These are phyloP conservation scores for Madurella mycetomatis DNA, from an alignment of 2,329 filamentous ascomycete genomes.

Conservation along the genomic window DNA sequence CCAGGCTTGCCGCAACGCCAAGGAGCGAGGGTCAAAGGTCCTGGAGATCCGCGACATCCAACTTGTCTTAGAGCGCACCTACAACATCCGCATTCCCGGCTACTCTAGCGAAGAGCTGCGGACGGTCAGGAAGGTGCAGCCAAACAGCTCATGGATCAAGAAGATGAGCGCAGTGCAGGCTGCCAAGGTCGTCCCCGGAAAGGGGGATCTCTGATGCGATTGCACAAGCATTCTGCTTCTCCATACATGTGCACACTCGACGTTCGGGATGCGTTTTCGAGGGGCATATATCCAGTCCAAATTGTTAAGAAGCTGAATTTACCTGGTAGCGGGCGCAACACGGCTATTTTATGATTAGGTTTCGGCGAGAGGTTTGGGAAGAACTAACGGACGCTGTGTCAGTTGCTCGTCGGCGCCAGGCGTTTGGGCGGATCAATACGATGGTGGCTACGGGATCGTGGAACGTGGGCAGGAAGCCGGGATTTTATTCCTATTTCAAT, in stretches of 20 bases:
- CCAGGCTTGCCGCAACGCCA: constrained; percentile 83
- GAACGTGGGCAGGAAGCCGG: background rate
- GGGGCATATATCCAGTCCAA: background rate
- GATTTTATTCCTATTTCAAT: too few relatives aligned
- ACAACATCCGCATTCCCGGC: constrained; percentile 89
- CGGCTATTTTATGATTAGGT: background rate
- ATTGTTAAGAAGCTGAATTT: background rate
- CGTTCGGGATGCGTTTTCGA: too few relatives aligned
- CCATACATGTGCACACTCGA: background rate
- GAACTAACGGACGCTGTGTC: background rate
- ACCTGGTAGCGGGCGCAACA: background rate
- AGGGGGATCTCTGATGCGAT: constrained; percentile 44
- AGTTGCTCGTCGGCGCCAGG: background rate
- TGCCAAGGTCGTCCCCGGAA: constrained; percentile 72
- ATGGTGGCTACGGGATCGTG: background rate
- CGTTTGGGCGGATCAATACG: background rate
- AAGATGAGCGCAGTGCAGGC: constrained; percentile 98
- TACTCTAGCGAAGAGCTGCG: constrained; percentile 92
- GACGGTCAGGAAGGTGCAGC: constrained; percentile 89
- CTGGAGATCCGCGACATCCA: constrained; percentile 87
- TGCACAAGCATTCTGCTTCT: background rate
- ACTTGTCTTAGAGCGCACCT: constrained; percentile 75
- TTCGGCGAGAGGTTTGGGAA: too few relatives aligned
- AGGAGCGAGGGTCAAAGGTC: constrained; percentile 83
- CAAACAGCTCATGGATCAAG: constrained; percentile 81